A percentile compares a stretch with the other conserved stretches of the same genome.
Evolutionary conservation across 2,329 filamentous ascomycete species (phyloP).

Genomic region (Pezicula neosporulosa): DNA sequence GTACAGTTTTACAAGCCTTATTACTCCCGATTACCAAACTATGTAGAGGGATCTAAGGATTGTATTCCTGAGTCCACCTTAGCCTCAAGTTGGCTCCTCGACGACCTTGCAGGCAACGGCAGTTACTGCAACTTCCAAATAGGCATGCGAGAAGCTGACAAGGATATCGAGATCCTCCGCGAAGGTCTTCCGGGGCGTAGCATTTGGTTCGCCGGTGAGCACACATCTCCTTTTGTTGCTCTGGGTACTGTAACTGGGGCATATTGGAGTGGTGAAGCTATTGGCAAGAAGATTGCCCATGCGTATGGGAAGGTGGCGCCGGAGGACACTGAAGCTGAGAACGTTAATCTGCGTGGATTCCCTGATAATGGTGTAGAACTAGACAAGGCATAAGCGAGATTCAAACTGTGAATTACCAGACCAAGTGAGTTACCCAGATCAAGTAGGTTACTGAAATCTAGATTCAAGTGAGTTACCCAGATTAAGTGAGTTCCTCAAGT

Average conservation of each 20-base stretch:
- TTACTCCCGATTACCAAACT: slow-evolving; percentile 60
- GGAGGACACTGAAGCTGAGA: neutral
- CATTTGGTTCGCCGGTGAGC: slow-evolving; percentile 68
- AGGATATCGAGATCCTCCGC: slow-evolving; percentile 52
- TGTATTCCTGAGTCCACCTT: slow-evolving; percentile 54
- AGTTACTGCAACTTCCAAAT: slow-evolving; percentile 68
- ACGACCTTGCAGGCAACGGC: slow-evolving; percentile 63
- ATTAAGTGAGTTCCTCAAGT: no score
- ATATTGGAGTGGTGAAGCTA: slow-evolving; percentile 85
- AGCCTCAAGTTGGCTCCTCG: slow-evolving; percentile 62
- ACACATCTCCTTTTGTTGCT: slow-evolving; percentile 84
- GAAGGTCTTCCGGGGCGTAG: slow-evolving; percentile 36
- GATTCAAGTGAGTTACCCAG: no score
- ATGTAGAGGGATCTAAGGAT: slow-evolving; percentile 33
- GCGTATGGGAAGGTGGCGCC: slow-evolving; percentile 39
- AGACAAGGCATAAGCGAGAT: no score
- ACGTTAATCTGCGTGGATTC: neutral
- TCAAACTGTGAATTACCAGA: no score
- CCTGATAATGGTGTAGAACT: no score
- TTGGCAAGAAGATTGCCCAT: slow-evolving; percentile 61
- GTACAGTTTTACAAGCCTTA: slow-evolving; percentile 58
- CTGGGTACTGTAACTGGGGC: slow-evolving; percentile 87
- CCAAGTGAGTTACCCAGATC: no score
- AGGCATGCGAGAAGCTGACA: slow-evolving; percentile 52
- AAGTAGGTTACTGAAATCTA: no score